Conservation (phyloP, 179 eudicot genomes). For the Patellifolia procumbens region DNA sequence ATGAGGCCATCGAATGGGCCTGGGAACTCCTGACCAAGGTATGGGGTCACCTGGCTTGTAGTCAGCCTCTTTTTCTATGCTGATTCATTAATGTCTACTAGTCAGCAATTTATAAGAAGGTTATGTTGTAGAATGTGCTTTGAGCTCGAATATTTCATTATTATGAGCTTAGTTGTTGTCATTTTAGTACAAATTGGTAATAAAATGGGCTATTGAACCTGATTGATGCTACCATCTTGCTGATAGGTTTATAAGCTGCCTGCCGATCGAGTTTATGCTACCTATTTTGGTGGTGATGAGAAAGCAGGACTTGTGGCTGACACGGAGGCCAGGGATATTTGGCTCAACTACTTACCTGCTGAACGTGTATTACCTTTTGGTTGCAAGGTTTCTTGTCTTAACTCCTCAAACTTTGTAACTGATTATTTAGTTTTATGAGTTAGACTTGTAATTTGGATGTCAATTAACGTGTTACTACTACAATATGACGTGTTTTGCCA, state of each 20-base stretch:
- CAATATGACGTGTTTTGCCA: background rate
- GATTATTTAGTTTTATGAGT: background rate
- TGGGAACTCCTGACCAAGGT: constrained; percentile 93
- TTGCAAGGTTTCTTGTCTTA: constrained; percentile 61
- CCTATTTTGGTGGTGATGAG: constrained; percentile 99
- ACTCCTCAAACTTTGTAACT: background rate
- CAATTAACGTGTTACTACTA: background rate
- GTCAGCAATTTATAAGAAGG: background rate
- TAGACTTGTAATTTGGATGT: background rate
- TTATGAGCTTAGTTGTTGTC: background rate
- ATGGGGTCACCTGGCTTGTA: constrained; percentile 12
- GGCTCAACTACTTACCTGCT: constrained; percentile 83
- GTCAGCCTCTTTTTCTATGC: background rate
- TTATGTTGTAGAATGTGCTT: background rate
- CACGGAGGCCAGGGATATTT: constrained; percentile 75
- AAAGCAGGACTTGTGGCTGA: constrained; percentile 88
- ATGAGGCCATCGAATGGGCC: constrained; percentile 89
- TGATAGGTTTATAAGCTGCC: constrained; percentile 79
- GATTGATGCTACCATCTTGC: constrained; percentile 8
- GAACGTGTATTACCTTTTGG: constrained; percentile 91
- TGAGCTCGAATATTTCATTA: background rate
- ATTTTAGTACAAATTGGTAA: background rate
- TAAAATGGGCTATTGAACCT: background rate
- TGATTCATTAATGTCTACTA: background rate
- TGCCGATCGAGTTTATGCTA: constrained; percentile 73